Percentiles rank a stretch among this genome's conserved stretches.
These are phyloP conservation scores for Prunella vulgaris DNA, from an alignment of 257 asterid genomes.

Conservation along the genomic window DNA sequence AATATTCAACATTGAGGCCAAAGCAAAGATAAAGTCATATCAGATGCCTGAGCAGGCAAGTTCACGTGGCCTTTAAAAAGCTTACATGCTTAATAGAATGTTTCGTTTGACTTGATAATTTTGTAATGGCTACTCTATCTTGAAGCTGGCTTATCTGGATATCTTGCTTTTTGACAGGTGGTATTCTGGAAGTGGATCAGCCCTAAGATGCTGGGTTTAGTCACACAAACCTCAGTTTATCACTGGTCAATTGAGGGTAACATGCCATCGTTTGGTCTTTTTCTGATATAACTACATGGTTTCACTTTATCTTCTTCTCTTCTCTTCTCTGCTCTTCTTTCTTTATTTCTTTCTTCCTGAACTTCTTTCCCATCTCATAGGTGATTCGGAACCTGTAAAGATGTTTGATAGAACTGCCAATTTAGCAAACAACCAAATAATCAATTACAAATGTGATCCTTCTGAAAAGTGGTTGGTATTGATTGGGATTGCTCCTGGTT, in stretches of 20 bases:
- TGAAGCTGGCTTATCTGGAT: slow-evolving; percentile 15
- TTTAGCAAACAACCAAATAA: slow-evolving; percentile 84
- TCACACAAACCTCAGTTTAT: slow-evolving; percentile 84
- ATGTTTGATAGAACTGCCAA: slow-evolving; percentile 96
- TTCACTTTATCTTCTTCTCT: not conserved
- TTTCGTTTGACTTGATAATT: not conserved
- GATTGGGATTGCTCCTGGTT: slow-evolving; percentile 97
- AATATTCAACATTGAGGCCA: slow-evolving; percentile 95
- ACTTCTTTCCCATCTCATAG: slow-evolving; percentile 31
- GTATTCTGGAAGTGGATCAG: slow-evolving; percentile 99
- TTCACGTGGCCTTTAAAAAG: not conserved
- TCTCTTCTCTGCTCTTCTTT: slow-evolving; percentile 2
- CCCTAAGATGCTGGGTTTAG: slow-evolving; percentile 91
- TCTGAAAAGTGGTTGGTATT: slow-evolving; percentile 98
- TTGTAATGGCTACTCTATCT: not conserved
- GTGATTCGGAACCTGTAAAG: slow-evolving; percentile 91
- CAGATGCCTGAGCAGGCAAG: slow-evolving; percentile 99
- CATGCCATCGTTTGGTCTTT: slow-evolving; percentile 5
- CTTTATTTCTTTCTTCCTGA: slow-evolving; percentile 16
- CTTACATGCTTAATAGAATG: slow-evolving; percentile 10
- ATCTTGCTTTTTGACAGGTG: slow-evolving; percentile 44
- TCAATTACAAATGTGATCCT: slow-evolving; percentile 93
- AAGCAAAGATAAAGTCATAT: slow-evolving; percentile 85
- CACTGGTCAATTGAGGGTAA: slow-evolving; percentile 96
- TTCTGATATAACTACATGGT: not conserved